A percentile compares a stretch with the other conserved stretches of the same genome.
phyloP scores from a whole-genome alignment of 768 basidiomycete species.

The Ramaria rubella region DNA sequence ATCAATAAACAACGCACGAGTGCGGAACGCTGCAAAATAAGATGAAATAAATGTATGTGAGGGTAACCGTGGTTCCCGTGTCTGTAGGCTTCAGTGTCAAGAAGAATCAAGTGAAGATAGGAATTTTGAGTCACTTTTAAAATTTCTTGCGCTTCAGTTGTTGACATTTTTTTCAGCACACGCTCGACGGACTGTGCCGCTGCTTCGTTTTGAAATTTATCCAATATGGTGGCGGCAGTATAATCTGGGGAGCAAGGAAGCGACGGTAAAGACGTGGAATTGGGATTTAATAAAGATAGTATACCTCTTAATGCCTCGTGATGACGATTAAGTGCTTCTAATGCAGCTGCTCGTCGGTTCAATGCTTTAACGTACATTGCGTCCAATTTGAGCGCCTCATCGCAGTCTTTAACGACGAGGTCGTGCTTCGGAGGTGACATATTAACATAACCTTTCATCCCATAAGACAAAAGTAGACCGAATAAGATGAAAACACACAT shows the following conservation, averaged over 20 bases:
- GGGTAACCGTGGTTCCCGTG: constrained; percentile 76
- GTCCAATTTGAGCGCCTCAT: constrained; percentile 81
- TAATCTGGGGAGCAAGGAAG: constrained; percentile 52
- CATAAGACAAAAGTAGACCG: not conserved
- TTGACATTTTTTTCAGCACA: constrained; percentile 79
- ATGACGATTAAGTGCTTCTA: constrained; percentile 66
- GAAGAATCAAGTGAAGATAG: not conserved
- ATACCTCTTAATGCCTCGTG: constrained; percentile 77
- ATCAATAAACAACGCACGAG: constrained; percentile 44
- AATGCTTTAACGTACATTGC: constrained; percentile 82
- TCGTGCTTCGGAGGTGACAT: constrained; percentile 80
- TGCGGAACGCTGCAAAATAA: constrained; percentile 95
- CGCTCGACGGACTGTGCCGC: constrained; percentile 82
- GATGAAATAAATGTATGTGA: constrained; percentile 89
- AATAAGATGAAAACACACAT: constrained; percentile 42
- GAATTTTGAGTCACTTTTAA: constrained; percentile 39
- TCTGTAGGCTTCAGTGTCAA: constrained; percentile 29
- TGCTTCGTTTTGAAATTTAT: constrained; percentile 79
- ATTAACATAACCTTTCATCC: constrained; percentile 77
- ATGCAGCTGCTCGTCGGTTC: constrained; percentile 81
- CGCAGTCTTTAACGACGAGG: constrained; percentile 80
- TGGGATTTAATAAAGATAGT: not conserved
- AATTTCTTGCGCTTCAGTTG: constrained; percentile 65
- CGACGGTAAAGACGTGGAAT: not conserved
- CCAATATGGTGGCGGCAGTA: constrained; percentile 93